Evolutionary conservation across 495 filamentous ascomycete genomes (phyloP), one percentile per base, ranked within the genome.

Genomic region (Aspergillus campestris): DNA sequence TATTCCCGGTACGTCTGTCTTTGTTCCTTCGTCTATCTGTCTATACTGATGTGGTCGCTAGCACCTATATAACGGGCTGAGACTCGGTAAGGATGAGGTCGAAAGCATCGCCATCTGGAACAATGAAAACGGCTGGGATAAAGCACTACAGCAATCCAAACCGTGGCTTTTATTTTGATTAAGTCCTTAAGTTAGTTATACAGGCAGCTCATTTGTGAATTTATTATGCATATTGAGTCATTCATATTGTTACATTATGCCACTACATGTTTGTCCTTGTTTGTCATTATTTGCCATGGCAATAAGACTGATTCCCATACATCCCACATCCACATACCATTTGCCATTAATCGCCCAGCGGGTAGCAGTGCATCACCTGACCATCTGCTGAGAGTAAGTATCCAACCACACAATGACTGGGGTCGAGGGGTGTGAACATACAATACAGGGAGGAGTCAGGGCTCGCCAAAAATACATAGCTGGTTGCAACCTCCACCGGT

Each of bases 401-500:
- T 5, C n/a, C 5, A 5, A 0, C n/a, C 13, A 9, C 14, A 9
- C 5, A 6, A 38, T 18, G 12, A 31, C n/a, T 31, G 18, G 3
- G 3, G 11, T 18, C 7, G 11, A n/a, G 24, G 1, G 27, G 8
- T 7, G 14, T 5, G 41, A 24, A 62, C 64, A 45, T 52, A 72
- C 66, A 75, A 52, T 72, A 80, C 36, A 81, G 51, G 33, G 73
- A 65, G 33, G 73, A 65, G 48, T 81, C 77, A 39, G 65, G 57
- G 39, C 71, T 73, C 0, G 79, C 79, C 46, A 83, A 51, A 51
- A 83, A 83, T 1, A 84, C 72, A 59, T 73, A 84, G 34, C 71
- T 76, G 6, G 79, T 73, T 5, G 78, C 80, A 45, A 82, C 71
- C 58, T 86, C 79, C 42, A 71, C 75, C 5, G 80, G 80, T 64